Conservation (phyloP, 768 basidiomycete species). For the Stropharia rugosoannulata region DNA sequence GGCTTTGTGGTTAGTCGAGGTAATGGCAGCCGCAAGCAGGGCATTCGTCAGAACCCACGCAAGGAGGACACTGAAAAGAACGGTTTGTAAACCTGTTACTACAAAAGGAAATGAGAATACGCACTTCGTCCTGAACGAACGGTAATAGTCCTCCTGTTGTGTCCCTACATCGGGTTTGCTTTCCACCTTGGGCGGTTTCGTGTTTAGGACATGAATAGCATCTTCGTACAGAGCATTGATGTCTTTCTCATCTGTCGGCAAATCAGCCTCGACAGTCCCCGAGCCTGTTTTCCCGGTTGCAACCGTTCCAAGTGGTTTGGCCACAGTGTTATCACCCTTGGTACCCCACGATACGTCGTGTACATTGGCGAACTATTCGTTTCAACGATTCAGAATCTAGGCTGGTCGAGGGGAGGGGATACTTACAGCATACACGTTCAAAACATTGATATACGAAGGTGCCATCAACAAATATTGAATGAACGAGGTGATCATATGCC, state of each 20-base stretch:
- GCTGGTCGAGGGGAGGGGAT: neutral
- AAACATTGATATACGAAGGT: slow-evolving; percentile 90
- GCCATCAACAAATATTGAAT: slow-evolving; percentile 91
- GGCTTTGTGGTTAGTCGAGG: slow-evolving; percentile 56
- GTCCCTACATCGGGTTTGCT: slow-evolving; percentile 59
- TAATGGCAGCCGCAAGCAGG: slow-evolving; percentile 72
- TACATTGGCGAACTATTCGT: slow-evolving; percentile 75
- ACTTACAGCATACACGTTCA: slow-evolving; percentile 85
- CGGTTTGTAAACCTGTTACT: slow-evolving; percentile 13
- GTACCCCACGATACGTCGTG: slow-evolving; percentile 96
- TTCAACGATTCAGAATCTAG: neutral
- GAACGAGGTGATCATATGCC: slow-evolving; percentile 98
- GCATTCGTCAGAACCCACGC: slow-evolving; percentile 90
- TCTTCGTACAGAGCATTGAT: slow-evolving; percentile 90
- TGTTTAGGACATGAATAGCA: slow-evolving; percentile 77
- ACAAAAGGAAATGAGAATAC: slow-evolving; percentile 19
- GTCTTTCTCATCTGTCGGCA: slow-evolving; percentile 88
- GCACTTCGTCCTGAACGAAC: slow-evolving; percentile 88
- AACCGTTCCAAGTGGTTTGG: slow-evolving; percentile 84
- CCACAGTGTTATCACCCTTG: slow-evolving; percentile 88
- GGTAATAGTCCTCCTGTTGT: slow-evolving; percentile 83
- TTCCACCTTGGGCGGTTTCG: slow-evolving; percentile 76
- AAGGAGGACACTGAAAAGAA: slow-evolving; percentile 56
- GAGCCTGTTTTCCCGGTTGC: slow-evolving; percentile 66
- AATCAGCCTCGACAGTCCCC: slow-evolving; percentile 67